Percentiles rank a stretch among this genome's conserved stretches.
Evolutionary conservation across 2,329 filamentous ascomycete species (phyloP).

Genomic region (Epichloe gansuensis): DNA sequence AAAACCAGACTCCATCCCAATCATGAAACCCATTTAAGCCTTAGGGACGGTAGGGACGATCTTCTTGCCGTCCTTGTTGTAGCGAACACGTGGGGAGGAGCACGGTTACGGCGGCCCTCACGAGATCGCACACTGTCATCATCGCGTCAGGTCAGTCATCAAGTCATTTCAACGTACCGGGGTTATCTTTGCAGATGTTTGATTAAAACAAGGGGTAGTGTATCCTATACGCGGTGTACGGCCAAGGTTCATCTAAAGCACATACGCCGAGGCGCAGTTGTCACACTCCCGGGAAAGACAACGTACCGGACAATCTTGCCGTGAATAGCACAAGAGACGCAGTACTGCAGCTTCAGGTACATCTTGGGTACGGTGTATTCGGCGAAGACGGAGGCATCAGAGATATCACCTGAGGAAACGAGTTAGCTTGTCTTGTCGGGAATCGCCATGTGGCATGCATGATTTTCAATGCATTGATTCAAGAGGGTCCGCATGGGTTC

Average conservation of each 20-base stretch:
- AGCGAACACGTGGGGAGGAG: slow-evolving; percentile 94
- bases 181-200: too few relatives aligned
- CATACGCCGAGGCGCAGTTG: slow-evolving; percentile 41
- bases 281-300: slow-evolving; percentile 44
- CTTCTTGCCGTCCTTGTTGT: slow-evolving; percentile 99
- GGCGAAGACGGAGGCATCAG: slow-evolving; percentile 95
- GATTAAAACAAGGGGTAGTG: slow-evolving; percentile 13
- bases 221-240: slow-evolving; percentile 26
- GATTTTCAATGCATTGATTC: slow-evolving; percentile 4
- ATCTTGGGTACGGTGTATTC: slow-evolving; percentile 99
- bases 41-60: slow-evolving; percentile 60
- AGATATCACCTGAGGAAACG: slow-evolving; percentile 79
- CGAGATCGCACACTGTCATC: slow-evolving; percentile 81
- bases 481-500: background rate
- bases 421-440: background rate
- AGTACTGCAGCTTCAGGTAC: slow-evolving; percentile 99
- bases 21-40: slow-evolving; percentile 22
- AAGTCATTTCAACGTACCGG: slow-evolving; percentile 17
- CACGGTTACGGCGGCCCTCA: slow-evolving; percentile 96
- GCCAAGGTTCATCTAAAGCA: slow-evolving; percentile 50
- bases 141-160: slow-evolving; percentile 9
- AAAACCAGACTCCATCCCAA: slow-evolving; percentile 27
- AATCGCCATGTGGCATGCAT: too few relatives aligned
- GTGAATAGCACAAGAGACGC: slow-evolving; percentile 99
- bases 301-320: slow-evolving; percentile 99